Percentiles rank a stretch among this genome's conserved stretches.
phyloP scores from a whole-genome alignment of 768 basidiomycete genomes.

The Strobilomyces confusus region DNA sequence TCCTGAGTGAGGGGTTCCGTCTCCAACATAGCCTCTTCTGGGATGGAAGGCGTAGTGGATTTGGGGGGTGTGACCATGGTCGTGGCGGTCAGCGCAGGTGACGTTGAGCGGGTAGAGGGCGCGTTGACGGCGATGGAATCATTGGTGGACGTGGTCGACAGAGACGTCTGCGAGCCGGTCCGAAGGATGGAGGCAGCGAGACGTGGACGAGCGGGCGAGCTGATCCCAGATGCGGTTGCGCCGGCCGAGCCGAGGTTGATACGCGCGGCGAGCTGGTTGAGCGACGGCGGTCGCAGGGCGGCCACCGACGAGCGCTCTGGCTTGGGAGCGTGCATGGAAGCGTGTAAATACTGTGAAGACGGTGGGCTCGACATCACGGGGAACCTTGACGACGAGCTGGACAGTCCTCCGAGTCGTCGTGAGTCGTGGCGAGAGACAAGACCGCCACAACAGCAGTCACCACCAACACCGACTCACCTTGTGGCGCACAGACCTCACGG shows the following conservation, averaged over 20 bases:
- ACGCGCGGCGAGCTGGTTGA: constrained; percentile 79
- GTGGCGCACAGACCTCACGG: too few relatives aligned
- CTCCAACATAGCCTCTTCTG: constrained; percentile 33
- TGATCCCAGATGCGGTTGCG: constrained; percentile 21
- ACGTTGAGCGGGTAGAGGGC: constrained; percentile 62
- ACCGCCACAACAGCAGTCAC: too few relatives aligned
- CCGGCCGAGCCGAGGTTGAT: constrained; percentile 50
- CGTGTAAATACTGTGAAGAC: constrained; percentile 25
- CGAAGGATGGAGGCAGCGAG: constrained; percentile 71
- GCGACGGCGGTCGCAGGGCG: constrained; percentile 55
- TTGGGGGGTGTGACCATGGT: constrained; percentile 39
- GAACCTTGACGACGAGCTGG: constrained; percentile 13
- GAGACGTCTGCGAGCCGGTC: constrained; percentile 51
- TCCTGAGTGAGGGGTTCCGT: constrained; percentile 58
- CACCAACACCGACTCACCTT: too few relatives aligned
- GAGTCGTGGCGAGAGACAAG: constrained; percentile 16
- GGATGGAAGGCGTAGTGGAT: constrained; percentile 39
- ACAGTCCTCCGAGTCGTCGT: too few relatives aligned
- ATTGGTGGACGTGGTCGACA: constrained; percentile 43
- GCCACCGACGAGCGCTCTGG: constrained; percentile 35
- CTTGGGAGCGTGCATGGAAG: constrained; percentile 35
- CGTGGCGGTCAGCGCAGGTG: constrained; percentile 51
- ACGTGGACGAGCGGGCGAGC: constrained; percentile 52
- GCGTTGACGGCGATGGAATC: constrained; percentile 69
- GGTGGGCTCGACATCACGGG: constrained; percentile 32